Percentiles rank a stretch among this genome's conserved stretches.
Conservation (phyloP, 2,329 filamentous ascomycete species). For the Trichoderma sp. region DNA sequence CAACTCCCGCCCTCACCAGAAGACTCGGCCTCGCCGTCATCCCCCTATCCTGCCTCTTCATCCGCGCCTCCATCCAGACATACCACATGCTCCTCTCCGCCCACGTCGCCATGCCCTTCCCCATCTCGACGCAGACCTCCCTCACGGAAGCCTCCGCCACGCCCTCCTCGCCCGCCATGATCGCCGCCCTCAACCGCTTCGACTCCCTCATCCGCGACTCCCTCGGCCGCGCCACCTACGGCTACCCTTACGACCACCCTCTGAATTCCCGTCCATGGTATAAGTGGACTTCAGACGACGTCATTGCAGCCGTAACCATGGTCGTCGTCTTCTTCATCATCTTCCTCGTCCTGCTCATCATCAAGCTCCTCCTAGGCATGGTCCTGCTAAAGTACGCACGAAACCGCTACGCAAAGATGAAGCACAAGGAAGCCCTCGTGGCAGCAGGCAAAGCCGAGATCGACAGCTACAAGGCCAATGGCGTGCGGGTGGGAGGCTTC, state of each 20-base stretch:
- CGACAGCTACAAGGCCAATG: constrained; percentile 67
- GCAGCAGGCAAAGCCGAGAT: constrained; percentile 51
- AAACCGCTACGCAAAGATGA: constrained; percentile 79
- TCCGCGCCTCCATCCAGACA: constrained; percentile 90
- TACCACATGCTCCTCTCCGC: constrained; percentile 98
- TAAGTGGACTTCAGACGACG: constrained; percentile 68
- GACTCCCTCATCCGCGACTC: constrained; percentile 76
- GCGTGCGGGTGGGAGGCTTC: constrained; percentile 77
- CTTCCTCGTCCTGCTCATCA: constrained; percentile 81
- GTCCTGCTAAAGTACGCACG: constrained; percentile 76
- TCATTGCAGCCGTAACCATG: constrained; percentile 79
- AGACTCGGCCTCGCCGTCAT: constrained; percentile 89
- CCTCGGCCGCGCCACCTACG: constrained; percentile 73
- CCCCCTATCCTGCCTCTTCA: constrained; percentile 90
- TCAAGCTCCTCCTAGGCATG: constrained; percentile 90
- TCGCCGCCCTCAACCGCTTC: constrained; percentile 76
- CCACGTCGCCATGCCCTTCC: constrained; percentile 73
- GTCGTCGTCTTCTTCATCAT: constrained; percentile 79
- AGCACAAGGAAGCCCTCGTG: constrained; percentile 62
- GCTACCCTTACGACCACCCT: constrained; percentile 50
- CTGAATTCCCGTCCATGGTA: constrained; percentile 50
- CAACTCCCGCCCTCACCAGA: constrained; percentile 84
- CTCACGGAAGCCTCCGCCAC: constrained; percentile 64
- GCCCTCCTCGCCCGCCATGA: constrained; percentile 71
- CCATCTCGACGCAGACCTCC: constrained; percentile 66